Percentiles rank a stretch among this genome's conserved stretches.
Evolutionary conservation across 2,329 filamentous ascomycete species (phyloP).

Genomic region (Fusarium sarcochroum): DNA sequence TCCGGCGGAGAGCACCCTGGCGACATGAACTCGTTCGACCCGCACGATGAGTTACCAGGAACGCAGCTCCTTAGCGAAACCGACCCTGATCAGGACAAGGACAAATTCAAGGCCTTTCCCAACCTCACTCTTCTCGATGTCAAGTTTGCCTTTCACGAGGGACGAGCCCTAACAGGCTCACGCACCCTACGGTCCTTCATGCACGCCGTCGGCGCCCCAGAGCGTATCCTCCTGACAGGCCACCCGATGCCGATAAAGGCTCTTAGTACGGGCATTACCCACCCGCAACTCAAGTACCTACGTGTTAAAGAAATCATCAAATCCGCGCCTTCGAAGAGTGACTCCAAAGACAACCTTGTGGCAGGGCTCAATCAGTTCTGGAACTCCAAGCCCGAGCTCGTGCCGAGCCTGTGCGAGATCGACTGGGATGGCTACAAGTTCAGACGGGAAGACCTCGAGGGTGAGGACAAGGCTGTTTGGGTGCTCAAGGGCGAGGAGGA

Average conservation of each 20-base stretch:
- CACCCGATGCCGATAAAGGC: conserved; percentile 7
- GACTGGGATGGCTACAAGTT: conserved; percentile 38
- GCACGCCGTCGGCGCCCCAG: conserved; percentile 28
- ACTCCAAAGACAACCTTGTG: conserved; percentile 7
- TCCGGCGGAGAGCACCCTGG: conserved; percentile 12
- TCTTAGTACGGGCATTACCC: conserved; percentile 10
- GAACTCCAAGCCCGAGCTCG: conserved; percentile 1
- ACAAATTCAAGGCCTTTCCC: conserved; percentile 29
- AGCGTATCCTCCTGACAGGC: conserved; percentile 13
- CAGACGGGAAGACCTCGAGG: conserved; percentile 25
- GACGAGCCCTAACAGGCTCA: conserved; percentile 14
- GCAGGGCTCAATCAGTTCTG: conserved; percentile 22
- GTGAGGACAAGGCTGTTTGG: conserved; percentile 28
- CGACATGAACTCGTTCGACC: conserved; percentile 1
- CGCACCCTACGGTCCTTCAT: conserved; percentile 21
- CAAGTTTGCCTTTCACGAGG: conserved; percentile 1
- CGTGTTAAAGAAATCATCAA: conserved; percentile 9
- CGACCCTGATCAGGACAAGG: conserved; percentile 19
- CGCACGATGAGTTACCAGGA: conserved; percentile 2
- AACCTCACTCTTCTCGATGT: conserved; percentile 19
- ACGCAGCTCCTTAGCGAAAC: not conserved
- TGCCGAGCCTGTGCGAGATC: conserved; percentile 28
- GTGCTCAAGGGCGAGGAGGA: conserved; percentile 25
- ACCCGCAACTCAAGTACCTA: conserved; percentile 23
- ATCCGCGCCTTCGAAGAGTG: not conserved